These are phyloP conservation scores for Verticillium isaacii DNA, from an alignment of 2,329 filamentous ascomycete genomes.

Conservation along the genomic window DNA sequence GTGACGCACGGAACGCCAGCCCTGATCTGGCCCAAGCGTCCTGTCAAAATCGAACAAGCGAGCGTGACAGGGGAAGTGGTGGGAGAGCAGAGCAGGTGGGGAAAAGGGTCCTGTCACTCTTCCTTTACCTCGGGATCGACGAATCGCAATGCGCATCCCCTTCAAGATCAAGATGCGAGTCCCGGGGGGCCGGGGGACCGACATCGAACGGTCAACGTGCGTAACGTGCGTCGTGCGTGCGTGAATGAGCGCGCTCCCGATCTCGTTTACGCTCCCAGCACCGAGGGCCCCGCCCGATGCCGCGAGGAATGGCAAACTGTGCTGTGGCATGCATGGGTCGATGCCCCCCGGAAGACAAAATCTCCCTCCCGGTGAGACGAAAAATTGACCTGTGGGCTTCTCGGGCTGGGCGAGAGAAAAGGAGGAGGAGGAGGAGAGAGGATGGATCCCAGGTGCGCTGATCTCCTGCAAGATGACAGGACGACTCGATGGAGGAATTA, in stretches of 20 bases:
- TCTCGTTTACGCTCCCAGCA: neutral
- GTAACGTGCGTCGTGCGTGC: neutral
- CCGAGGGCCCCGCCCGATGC: neutral
- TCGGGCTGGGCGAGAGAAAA: too few relatives aligned
- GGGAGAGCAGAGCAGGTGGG: neutral
- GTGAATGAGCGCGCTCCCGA: neutral
- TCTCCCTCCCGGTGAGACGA: too few relatives aligned
- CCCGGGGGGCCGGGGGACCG: neutral
- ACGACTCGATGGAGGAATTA: neutral
- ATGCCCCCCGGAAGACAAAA: neutral
- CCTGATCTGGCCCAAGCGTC: neutral
- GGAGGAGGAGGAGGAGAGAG: neutral
- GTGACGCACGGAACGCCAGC: neutral
- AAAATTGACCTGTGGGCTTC: too few relatives aligned
- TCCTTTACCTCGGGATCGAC: neutral
- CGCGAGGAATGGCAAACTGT: neutral
- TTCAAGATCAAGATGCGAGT: neutral
- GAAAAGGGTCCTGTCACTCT: neutral
- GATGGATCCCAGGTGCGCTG: neutral
- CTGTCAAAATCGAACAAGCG: slow-evolving; percentile 1
- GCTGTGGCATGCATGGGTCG: neutral
- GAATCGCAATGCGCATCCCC: neutral
- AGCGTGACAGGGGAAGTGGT: neutral
- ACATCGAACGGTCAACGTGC: neutral
- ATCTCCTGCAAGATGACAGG: neutral